Conservation (phyloP, 2,329 filamentous ascomycete species). For the Podosphaera fusca region DNA sequence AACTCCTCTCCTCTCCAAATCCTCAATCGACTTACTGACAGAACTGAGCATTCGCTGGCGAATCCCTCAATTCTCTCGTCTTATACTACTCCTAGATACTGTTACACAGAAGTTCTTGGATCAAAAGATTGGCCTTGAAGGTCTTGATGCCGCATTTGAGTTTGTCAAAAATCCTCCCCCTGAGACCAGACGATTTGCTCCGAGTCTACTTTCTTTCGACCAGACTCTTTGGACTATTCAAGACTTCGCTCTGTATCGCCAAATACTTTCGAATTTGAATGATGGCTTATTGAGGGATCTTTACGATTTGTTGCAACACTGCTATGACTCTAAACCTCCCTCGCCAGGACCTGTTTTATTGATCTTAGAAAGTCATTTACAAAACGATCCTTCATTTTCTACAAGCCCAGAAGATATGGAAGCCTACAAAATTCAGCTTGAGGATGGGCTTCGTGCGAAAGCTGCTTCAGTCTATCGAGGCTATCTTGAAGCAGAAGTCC, state of each 20-base stretch:
- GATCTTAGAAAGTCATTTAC: conserved; percentile 62
- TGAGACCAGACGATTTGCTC: conserved; percentile 29
- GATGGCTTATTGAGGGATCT: conserved; percentile 70
- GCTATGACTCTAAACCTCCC: conserved; percentile 73
- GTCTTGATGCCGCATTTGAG: conserved; percentile 63
- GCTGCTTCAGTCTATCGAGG: conserved; percentile 60
- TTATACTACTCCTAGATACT: conserved; percentile 67
- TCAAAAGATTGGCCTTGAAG: conserved; percentile 58
- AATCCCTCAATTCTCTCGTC: conserved; percentile 57
- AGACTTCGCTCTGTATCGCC: conserved; percentile 49
- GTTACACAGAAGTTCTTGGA: conserved; percentile 67
- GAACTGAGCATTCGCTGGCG: conserved; percentile 80
- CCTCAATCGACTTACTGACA: conserved; percentile 60
- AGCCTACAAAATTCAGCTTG: conserved; percentile 48
- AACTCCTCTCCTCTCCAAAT: conserved; percentile 38
- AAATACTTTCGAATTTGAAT: conserved; percentile 50
- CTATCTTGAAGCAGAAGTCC: conserved; percentile 59
- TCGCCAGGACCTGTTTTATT: conserved; percentile 56
- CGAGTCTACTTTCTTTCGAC: conserved; percentile 30
- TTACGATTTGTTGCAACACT: conserved; percentile 66
- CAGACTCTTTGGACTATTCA: conserved; percentile 42
- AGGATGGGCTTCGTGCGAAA: conserved; percentile 47
- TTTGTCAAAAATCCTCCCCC: conserved; percentile 51
- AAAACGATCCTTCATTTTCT: conserved; percentile 52
- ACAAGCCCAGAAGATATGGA: conserved; percentile 45